These are phyloP conservation scores for Yamadazyma insecticola DNA, from an alignment of 805 yeast genomes.

Conservation along the genomic window DNA sequence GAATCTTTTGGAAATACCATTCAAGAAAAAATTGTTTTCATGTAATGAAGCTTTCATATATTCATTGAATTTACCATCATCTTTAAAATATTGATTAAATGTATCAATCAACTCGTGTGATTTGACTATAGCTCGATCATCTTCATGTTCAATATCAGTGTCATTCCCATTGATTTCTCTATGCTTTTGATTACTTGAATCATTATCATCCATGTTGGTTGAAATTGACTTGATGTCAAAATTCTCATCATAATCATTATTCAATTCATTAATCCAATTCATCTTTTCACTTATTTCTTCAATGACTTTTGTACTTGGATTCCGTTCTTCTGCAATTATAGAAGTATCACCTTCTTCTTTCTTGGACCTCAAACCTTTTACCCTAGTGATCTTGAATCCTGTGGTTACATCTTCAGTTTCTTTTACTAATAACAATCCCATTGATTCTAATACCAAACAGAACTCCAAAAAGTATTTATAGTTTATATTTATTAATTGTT, in stretches of 20 bases:
- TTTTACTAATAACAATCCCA: slow-evolving; percentile 66
- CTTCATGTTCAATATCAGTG: slow-evolving; percentile 1
- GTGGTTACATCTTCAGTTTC: slow-evolving; percentile 32
- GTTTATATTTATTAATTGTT: slow-evolving; percentile 13
- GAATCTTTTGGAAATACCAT: slow-evolving; percentile 64
- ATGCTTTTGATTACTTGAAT: not conserved
- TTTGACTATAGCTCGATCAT: slow-evolving; percentile 9
- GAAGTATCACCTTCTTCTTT: slow-evolving; percentile 26
- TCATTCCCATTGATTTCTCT: not conserved
- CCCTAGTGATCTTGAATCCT: slow-evolving; percentile 60
- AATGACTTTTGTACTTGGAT: slow-evolving; percentile 38
- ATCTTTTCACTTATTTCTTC: slow-evolving; percentile 34
- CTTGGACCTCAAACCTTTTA: slow-evolving; percentile 66
- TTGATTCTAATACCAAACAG: slow-evolving; percentile 62
- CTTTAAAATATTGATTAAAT: slow-evolving; percentile 15
- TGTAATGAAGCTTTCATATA: too few relatives aligned
- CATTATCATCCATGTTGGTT: slow-evolving; percentile 6
- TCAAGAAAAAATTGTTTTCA: slow-evolving; percentile 31
- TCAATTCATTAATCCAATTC: slow-evolving; percentile 44
- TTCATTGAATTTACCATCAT: slow-evolving; percentile 13
- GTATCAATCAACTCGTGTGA: slow-evolving; percentile 10
- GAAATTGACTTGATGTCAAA: slow-evolving; percentile 6
- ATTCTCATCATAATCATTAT: slow-evolving; percentile 1
- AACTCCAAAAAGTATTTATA: slow-evolving; percentile 35
- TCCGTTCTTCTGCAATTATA: slow-evolving; percentile 18